These are phyloP conservation scores for sorghum (Sorghum bicolor) DNA, from an alignment of 176 grass and related monocot genomes.

Conservation along the genomic window DNA sequence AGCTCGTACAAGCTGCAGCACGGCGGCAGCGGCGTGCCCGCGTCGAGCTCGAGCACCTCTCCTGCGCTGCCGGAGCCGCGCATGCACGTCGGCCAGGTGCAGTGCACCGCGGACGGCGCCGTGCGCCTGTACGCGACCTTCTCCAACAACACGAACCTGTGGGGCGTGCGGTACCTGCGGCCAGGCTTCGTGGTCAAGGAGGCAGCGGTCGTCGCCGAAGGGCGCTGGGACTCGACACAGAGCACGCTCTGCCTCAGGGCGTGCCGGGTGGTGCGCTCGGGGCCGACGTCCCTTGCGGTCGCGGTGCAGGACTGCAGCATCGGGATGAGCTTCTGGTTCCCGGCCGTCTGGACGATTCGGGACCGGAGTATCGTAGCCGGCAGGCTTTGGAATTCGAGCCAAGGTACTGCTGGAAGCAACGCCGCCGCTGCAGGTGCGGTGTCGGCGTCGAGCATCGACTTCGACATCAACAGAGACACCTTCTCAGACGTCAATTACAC, in stretches of 20 bases:
- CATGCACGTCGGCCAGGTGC: slow-evolving; percentile 41
- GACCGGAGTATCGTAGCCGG: slow-evolving; percentile 32
- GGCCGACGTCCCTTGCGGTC: not conserved
- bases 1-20: slow-evolving; percentile 32
- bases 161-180: too few relatives aligned
- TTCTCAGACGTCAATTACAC: slow-evolving; percentile 42
- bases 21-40: not conserved
- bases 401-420: not conserved
- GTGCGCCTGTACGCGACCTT: slow-evolving; percentile 44
- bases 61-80: not conserved
- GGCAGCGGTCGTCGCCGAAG: slow-evolving; percentile 40
- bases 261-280: slow-evolving; percentile 28
- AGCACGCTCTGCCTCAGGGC: slow-evolving; percentile 48
- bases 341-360: slow-evolving; percentile 40
- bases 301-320: slow-evolving; percentile 40
- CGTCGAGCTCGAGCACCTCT: not conserved
- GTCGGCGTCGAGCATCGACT: slow-evolving; percentile 24
- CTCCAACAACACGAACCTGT: not conserved
- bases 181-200: too few relatives aligned
- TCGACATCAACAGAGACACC: not conserved
- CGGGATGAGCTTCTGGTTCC: slow-evolving; percentile 75
- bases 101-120: slow-evolving; percentile 30
- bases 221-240: slow-evolving; percentile 35
- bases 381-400: slow-evolving; percentile 23
- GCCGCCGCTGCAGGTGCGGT: not conserved